Percentiles rank a stretch among this genome's conserved stretches.
These are phyloP conservation scores for Pleurotus platypus DNA, from an alignment of 768 basidiomycete genomes.

Conservation along the genomic window DNA sequence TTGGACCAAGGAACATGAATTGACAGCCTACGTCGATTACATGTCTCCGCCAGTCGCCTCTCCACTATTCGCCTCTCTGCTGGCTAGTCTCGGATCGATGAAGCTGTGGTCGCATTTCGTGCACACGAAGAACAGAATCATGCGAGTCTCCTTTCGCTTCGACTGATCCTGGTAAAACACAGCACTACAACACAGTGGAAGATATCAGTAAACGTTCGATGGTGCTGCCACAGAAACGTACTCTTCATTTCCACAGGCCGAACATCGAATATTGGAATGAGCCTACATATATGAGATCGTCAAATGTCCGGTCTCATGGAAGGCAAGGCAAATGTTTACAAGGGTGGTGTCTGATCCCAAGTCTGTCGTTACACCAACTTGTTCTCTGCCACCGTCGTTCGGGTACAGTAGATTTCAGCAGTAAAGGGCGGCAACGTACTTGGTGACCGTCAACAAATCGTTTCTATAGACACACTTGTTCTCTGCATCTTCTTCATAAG, in stretches of 20 bases:
- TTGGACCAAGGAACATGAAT: too few species aligned
- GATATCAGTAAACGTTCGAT: not conserved
- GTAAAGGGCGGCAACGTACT: conserved; percentile 44
- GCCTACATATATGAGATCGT: conserved; percentile 40
- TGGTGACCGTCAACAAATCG: conserved; percentile 89
- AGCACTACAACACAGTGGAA: conserved; percentile 47
- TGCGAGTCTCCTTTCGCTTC: conserved; percentile 91
- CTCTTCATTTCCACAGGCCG: conserved; percentile 80
- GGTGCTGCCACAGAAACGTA: conserved; percentile 32
- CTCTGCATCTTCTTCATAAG: conserved; percentile 78
- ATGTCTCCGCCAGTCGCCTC: not conserved
- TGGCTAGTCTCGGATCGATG: conserved; percentile 56
- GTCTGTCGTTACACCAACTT: conserved; percentile 88
- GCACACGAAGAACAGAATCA: conserved; percentile 92
- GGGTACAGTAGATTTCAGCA: not conserved
- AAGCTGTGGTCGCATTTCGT: conserved; percentile 77
- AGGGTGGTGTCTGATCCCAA: conserved; percentile 87
- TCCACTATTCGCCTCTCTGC: conserved; percentile 35
- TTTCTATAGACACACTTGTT: conserved; percentile 93
- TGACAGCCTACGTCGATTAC: not conserved
- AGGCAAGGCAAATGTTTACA: conserved; percentile 33
- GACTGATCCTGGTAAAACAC: conserved; percentile 98
- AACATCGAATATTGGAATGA: conserved; percentile 81
- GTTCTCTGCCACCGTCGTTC: conserved; percentile 56
- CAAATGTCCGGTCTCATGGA: too few species aligned